A percentile compares a stretch with the other conserved stretches of the same genome.
phyloP scores from a whole-genome alignment of 2,329 filamentous ascomycete genomes.

The Xylariomycetidae sp. region DNA sequence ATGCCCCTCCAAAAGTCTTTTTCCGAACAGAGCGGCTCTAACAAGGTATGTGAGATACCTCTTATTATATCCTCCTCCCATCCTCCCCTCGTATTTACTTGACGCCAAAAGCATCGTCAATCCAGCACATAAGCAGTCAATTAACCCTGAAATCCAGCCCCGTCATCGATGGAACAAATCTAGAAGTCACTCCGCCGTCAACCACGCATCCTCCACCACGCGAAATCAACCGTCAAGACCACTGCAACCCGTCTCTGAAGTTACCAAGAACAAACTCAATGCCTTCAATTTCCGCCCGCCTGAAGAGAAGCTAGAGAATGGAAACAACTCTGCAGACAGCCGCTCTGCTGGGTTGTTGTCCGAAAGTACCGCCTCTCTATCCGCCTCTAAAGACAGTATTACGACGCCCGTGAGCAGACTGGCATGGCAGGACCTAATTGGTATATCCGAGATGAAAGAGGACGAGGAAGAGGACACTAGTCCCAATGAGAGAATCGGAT shows the following conservation, averaged over 20 bases:
- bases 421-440: slow-evolving; percentile 56
- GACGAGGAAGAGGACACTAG: slow-evolving; percentile 44
- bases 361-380: slow-evolving; percentile 4
- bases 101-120: too few species aligned
- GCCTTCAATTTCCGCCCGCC: slow-evolving; percentile 49
- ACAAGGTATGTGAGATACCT: slow-evolving; percentile 19
- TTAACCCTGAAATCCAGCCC: slow-evolving; percentile 10
- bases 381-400: slow-evolving; percentile 22
- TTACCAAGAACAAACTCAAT: slow-evolving; percentile 57
- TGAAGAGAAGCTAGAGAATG: too few species aligned
- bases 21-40: slow-evolving; percentile 32
- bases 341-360: slow-evolving; percentile 9
- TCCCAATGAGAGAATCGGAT: slow-evolving; percentile 57
- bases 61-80: background rate
- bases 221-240: slow-evolving; percentile 23
- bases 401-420: slow-evolving; percentile 49
- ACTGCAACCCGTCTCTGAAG: slow-evolving; percentile 48
- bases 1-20: slow-evolving; percentile 39
- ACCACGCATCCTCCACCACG: slow-evolving; percentile 27
- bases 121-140: background rate
- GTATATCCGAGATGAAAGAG: slow-evolving; percentile 36
- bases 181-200: slow-evolving; percentile 43
- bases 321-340: slow-evolving; percentile 14
- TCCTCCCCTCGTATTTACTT: background rate
- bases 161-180: slow-evolving; percentile 48